Evolutionary conservation across 495 filamentous ascomycete genomes (phyloP).

Genomic region (Trichoderma asperelloides): DNA sequence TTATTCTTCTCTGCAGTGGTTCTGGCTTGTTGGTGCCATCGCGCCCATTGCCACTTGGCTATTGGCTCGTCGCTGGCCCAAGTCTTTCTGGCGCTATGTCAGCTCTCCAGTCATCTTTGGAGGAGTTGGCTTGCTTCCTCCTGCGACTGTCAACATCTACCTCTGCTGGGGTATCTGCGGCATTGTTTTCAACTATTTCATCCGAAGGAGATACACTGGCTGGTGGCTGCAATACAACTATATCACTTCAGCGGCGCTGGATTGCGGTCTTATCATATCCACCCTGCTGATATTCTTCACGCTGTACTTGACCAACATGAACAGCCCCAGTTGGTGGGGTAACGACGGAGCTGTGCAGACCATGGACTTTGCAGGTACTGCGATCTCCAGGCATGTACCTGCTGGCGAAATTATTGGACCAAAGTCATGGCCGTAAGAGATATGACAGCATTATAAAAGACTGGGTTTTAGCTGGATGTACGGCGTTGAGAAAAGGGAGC

Average conservation of each 20-base stretch:
- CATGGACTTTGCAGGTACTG: conserved; percentile 25
- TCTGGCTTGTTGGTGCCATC: conserved; percentile 57
- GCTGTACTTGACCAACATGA: conserved; percentile 43
- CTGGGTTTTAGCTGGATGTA: background rate
- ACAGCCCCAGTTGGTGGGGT: conserved; percentile 58
- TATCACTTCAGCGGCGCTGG: conserved; percentile 61
- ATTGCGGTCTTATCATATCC: conserved; percentile 55
- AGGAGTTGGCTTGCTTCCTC: conserved; percentile 52
- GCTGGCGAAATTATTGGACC: conserved; percentile 40
- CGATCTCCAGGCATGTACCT: conserved; percentile 25
- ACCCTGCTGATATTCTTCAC: conserved; percentile 67
- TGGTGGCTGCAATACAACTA: conserved; percentile 81
- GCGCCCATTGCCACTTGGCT: conserved; percentile 52
- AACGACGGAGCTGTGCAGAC: conserved; percentile 38
- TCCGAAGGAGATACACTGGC: conserved; percentile 51
- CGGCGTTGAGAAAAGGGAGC: background rate
- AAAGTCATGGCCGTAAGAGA: conserved; percentile 28
- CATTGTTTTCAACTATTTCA: conserved; percentile 55
- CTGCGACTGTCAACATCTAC: conserved; percentile 58
- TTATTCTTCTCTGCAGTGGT: conserved; percentile 57
- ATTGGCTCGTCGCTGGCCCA: conserved; percentile 49
- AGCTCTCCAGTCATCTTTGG: conserved; percentile 62
- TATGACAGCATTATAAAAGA: background rate
- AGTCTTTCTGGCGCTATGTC: conserved; percentile 47
- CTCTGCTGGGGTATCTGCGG: conserved; percentile 63